phyloP scores from a whole-genome alignment of 352 stramenopile genomes.

The Globisporangium middletonii region DNA sequence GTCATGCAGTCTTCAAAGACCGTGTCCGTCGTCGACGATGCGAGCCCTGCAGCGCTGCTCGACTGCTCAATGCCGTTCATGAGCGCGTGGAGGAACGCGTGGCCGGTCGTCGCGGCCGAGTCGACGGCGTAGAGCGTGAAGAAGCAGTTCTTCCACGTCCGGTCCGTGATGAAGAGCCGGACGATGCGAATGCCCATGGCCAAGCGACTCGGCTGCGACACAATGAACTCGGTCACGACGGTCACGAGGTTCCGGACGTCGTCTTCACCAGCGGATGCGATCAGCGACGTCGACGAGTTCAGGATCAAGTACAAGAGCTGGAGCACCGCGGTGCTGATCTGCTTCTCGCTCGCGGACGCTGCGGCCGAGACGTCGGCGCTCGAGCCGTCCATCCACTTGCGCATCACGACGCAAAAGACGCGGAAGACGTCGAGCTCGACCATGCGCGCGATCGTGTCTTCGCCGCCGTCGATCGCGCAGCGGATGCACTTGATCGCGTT shows the following conservation, averaged over 20 bases:
- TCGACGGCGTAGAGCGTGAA: constrained; percentile 60
- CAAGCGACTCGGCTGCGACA: constrained; percentile 41
- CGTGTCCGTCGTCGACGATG: constrained; percentile 15
- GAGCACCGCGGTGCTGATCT: constrained; percentile 36
- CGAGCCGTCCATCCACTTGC: constrained; percentile 45
- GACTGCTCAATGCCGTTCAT: constrained; percentile 50
- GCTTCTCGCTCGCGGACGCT: constrained; percentile 16
- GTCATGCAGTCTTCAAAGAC: constrained; percentile 61
- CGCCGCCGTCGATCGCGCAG: constrained; percentile 47
- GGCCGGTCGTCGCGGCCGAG: constrained; percentile 45
- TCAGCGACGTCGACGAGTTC: constrained; percentile 45
- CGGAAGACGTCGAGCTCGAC: constrained; percentile 69
- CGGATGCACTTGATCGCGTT: constrained; percentile 72
- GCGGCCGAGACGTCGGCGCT: constrained; percentile 13
- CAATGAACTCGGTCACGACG: constrained; percentile 66
- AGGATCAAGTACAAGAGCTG: constrained; percentile 66
- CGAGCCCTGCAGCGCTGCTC: constrained; percentile 16
- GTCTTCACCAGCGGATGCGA: constrained; percentile 43
- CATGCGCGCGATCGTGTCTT: constrained; percentile 51
- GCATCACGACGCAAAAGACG: constrained; percentile 54
- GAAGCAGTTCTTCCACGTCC: constrained; percentile 70
- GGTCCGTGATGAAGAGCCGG: constrained; percentile 63
- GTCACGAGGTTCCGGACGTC: constrained; percentile 61
- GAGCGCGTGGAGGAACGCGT: constrained; percentile 61
- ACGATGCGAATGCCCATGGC: constrained; percentile 60